Base-by-base conservation (phyloP, 2,329 filamentous ascomycete species). In the Aspergillus melleus region DNA sequence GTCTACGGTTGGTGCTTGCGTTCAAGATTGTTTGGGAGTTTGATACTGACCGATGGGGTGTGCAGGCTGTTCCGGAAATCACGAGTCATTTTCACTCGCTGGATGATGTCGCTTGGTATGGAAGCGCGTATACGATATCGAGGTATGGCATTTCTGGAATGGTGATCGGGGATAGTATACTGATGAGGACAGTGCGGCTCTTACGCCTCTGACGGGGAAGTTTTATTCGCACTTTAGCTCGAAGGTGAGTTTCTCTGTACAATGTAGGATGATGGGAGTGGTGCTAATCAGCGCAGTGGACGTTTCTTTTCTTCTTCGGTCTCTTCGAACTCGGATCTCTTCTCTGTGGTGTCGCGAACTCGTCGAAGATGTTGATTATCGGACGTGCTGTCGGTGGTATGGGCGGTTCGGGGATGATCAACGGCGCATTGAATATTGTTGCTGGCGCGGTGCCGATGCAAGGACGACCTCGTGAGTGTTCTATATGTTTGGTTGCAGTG, bases 131-230 rank as follows among this genome's bases (percentile, higher is more conserved):
- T 58, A 77, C 79, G 36, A 72, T 85, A 42, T 71, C 79, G 55
- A 69, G 55, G 69, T 74, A 64, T 47, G 52, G 3, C 4, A 29
- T 22, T n/a, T 11, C 0, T 47, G 20, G 16, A 12, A 47, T 6
- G 6, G 12, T 6, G 20, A 1, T 24, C 1, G n/a, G 42, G n/a
- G 22, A 4, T 36, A 36, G 2, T 16, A 42, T 20, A 12, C 50
- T 54, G 16, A 54, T 16, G 6, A 2, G 12, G n/a, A 22, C 26
- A 84, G 81, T 59, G 77, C 80, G 49, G 77, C 81, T 12, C 67
- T 85, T 2, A 82, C 84, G 57, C 82, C 82, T 1, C 73, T 85
- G 16, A 77, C 80, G 0, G 84, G 83, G 1, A 84, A 81, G 65
- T 58, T 86, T 0, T 86, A 84, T 61, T 78, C 69, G 2, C 70